phyloP scores from a whole-genome alignment of 768 basidiomycete species.

The Psilocybe azurescens region DNA sequence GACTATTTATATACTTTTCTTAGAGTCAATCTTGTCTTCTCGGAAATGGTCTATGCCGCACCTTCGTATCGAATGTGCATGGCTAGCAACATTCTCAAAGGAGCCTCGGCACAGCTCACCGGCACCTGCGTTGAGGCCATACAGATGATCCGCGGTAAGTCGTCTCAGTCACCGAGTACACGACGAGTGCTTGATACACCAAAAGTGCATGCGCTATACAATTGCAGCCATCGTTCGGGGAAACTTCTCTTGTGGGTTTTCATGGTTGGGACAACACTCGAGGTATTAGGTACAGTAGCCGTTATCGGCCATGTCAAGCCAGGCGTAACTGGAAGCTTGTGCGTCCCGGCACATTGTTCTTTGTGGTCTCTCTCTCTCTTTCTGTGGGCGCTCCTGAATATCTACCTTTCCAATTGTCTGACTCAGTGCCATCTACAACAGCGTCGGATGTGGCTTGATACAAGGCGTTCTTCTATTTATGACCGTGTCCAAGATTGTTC shows the following conservation, averaged over 20 bases:
- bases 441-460: conserved; percentile 8
- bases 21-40: conserved; percentile 14
- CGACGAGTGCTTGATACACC: neutral
- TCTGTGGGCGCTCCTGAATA: neutral
- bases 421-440: neutral
- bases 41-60: conserved; percentile 5
- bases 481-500: conserved; percentile 10
- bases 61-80: conserved; percentile 8
- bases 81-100: conserved; percentile 7
- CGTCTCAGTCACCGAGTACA: neutral
- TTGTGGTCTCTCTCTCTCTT: neutral
- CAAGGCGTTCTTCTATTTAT: conserved; percentile 10
- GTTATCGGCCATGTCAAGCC: conserved; percentile 1
- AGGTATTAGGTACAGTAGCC: conserved; percentile 8
- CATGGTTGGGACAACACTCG: conserved; percentile 9
- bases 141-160: conserved; percentile 9
- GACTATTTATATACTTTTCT: too few relatives aligned
- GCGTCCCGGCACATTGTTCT: conserved; percentile 5
- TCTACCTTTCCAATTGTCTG: neutral
- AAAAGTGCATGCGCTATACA: conserved; percentile 17
- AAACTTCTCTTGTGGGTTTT: conserved; percentile 5
- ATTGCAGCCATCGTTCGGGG: conserved; percentile 4
- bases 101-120: conserved; percentile 10
- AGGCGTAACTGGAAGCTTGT: conserved; percentile 5
- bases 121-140: conserved; percentile 19